These are phyloP conservation scores for Kodamaea derodonti DNA, from an alignment of 1,139 yeast species.

Conservation along the genomic window DNA sequence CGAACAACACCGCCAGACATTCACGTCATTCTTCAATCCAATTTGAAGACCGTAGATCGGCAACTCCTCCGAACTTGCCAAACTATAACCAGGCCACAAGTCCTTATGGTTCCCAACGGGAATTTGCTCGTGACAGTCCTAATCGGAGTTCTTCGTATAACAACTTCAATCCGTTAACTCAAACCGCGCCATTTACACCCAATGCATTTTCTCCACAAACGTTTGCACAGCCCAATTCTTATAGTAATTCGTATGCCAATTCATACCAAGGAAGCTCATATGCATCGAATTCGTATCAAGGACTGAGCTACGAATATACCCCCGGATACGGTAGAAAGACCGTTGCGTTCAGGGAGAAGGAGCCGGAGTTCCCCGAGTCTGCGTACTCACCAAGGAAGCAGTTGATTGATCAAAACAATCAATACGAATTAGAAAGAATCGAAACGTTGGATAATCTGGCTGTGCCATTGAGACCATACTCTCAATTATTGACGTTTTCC, in stretches of 20 bases:
- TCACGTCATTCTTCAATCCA: slow-evolving; percentile 8
- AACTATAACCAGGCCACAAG: slow-evolving; percentile 5
- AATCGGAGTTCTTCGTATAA: neutral
- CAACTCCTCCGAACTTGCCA: slow-evolving; percentile 4
- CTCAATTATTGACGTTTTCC: slow-evolving; percentile 23
- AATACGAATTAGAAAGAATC: slow-evolving; percentile 21
- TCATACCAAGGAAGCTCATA: neutral
- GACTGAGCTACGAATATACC: neutral
- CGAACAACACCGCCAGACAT: slow-evolving; percentile 6
- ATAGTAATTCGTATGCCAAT: neutral
- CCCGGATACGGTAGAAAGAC: slow-evolving; percentile 15
- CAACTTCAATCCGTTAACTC: neutral
- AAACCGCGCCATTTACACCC: neutral
- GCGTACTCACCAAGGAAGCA: slow-evolving; percentile 28
- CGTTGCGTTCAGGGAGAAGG: slow-evolving; percentile 33
- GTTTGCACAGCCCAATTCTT: neutral
- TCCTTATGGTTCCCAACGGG: slow-evolving; percentile 8
- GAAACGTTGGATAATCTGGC: slow-evolving; percentile 15
- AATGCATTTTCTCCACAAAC: neutral
- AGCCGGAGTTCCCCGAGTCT: slow-evolving; percentile 33
- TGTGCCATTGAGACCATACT: slow-evolving; percentile 18
- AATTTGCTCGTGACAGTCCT: neutral
- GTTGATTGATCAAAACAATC: slow-evolving; percentile 18
- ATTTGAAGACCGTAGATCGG: slow-evolving; percentile 2
- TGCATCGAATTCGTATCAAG: neutral